Base-by-base conservation (phyloP, 257 asterid species). In the Striga asiatica region DNA sequence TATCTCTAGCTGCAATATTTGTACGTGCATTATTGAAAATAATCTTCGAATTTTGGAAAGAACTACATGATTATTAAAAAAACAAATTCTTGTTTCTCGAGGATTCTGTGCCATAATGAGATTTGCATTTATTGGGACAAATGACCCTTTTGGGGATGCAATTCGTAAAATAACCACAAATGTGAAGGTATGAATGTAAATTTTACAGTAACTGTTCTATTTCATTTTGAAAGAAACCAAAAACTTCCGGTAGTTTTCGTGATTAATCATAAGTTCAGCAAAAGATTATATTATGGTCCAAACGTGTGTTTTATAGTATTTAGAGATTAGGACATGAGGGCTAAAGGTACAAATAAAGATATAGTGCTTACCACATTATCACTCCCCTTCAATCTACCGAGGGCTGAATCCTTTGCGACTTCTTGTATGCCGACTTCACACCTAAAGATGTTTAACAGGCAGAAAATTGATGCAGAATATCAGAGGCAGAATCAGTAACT, bases 361-460 rank as follows among this genome's bases (percentile, higher is more conserved):
- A 2, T 50, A 55, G 17, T 50, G 27, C 80, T 73, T 72, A 91
- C 98, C 92, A 84, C 76, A 62, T 91, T 91, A 68, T 91, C 98
- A 70, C 98, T 91, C 58, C 98, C 96, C 48, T 68, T 66, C 62
- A 84, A 73, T 78, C 95, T 72, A 61, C 98, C 96, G 58, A 91
- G 76, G 39, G 98, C 66, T 17, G 96, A 81, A 70, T 91, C 85
- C 62, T 74, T 87, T 18, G 92, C 73, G 60, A 87, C 82, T 82
- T 91, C 96, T 71, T 77, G 94, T 66, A 82, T 65, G 65, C 98
- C 96, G 68, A 91, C 95, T 74, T 74, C 87, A 71, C 89, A 84
- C 72, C 98, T 89, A 60, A 63, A 61, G 57, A 61, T 31, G 67
- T 18, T 73, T 29, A 61, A 29, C 27, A 20, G 11, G 34, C 2